These are phyloP conservation scores for Herpetomonas samuelpessoai DNA, from an alignment of 208 protist genomes.

Conservation along the genomic window DNA sequence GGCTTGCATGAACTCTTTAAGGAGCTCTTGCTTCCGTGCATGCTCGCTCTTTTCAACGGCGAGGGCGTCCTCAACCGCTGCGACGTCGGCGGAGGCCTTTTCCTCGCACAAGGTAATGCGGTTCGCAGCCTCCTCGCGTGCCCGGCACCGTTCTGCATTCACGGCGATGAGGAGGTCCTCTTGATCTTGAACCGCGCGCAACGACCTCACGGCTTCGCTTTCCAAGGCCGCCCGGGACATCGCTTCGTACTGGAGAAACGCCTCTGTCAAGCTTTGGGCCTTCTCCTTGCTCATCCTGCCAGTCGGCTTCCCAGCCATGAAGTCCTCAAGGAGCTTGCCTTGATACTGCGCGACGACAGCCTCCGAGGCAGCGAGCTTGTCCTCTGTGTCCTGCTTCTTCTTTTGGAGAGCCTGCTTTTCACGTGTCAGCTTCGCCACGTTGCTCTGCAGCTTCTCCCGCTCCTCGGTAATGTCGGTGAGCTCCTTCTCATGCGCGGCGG, in stretches of 20 bases:
- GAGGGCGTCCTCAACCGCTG: neutral
- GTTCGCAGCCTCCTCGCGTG: neutral
- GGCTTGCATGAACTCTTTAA: neutral
- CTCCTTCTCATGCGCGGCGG: slow-evolving; percentile 10
- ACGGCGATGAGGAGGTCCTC: neutral
- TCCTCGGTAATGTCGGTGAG: slow-evolving; percentile 8
- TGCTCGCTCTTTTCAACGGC: neutral
- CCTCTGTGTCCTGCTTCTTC: slow-evolving; percentile 1
- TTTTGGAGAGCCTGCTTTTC: slow-evolving; percentile 8
- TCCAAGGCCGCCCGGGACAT: neutral
- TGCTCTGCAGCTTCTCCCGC: neutral
- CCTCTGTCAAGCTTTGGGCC: neutral
- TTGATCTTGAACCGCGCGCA: neutral
- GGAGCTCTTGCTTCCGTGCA: neutral
- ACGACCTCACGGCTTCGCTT: neutral
- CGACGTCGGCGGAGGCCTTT: neutral
- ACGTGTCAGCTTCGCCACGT: neutral
- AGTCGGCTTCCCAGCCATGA: neutral
- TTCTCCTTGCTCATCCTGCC: neutral
- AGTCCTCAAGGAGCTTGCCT: neutral
- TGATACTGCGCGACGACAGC: neutral
- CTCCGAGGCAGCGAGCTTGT: neutral
- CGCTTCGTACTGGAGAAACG: neutral
- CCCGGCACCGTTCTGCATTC: neutral
- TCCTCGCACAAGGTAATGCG: neutral